phyloP scores from a whole-genome alignment of 371 early-diverging fungal species.

The Dichotomocladium elegans region DNA sequence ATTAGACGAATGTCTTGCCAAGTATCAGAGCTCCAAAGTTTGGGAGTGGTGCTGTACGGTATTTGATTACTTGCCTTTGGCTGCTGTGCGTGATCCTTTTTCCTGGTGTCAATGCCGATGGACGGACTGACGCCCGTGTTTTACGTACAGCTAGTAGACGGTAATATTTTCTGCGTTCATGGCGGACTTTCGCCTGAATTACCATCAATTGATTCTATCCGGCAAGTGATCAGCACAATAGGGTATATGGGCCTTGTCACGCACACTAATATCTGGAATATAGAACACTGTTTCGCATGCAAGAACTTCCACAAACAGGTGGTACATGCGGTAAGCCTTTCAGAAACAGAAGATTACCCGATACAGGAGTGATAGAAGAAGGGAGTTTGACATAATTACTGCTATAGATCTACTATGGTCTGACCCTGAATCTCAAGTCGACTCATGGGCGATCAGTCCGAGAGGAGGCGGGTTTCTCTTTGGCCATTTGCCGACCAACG shows the following conservation, averaged over 20 bases:
- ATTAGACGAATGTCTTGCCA: conserved; percentile 73
- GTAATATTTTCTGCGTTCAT: conserved; percentile 90
- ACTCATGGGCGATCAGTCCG: conserved; percentile 96
- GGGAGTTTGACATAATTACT: not conserved
- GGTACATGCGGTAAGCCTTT: conserved; percentile 41
- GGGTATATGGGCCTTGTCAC: too few relatives aligned
- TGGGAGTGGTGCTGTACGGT: conserved; percentile 99
- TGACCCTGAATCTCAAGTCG: conserved; percentile 96
- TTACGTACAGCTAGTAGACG: conserved; percentile 23
- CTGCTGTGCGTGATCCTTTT: conserved; percentile 67
- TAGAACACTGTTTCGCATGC: conserved; percentile 47
- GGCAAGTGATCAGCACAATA: conserved; percentile 22
- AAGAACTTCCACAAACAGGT: conserved; percentile 47
- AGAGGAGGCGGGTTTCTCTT: conserved; percentile 99
- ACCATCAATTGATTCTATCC: conserved; percentile 46
- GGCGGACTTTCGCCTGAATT: conserved; percentile 98
- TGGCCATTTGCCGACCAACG: conserved; percentile 92
- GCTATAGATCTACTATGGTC: conserved; percentile 94
- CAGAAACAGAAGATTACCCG: not conserved
- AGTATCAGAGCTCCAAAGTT: conserved; percentile 97
- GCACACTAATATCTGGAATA: too few relatives aligned
- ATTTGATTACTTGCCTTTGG: conserved; percentile 97
- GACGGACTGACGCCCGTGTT: not conserved
- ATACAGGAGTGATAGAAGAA: not conserved
- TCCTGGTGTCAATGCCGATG: not conserved